These are phyloP conservation scores for Penicillium paxilli DNA, from an alignment of 495 filamentous ascomycete species.

Conservation along the genomic window DNA sequence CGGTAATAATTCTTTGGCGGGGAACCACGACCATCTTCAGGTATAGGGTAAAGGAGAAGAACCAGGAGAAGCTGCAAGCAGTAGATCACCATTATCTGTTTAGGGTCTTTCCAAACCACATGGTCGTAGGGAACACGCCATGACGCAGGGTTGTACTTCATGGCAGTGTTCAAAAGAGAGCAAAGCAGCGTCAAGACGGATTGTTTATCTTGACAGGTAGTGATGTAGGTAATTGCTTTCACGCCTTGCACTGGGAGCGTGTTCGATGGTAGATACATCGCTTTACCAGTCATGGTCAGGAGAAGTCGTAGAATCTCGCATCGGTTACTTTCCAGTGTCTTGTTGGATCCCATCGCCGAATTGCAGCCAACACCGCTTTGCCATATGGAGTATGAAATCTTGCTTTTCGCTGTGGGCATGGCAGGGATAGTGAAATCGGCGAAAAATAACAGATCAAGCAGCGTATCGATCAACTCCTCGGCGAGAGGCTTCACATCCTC, in stretches of 20 bases:
- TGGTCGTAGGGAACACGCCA: slow-evolving; percentile 97
- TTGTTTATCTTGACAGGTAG: slow-evolving; percentile 86
- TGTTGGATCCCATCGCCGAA: slow-evolving; percentile 80
- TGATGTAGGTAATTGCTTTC: slow-evolving; percentile 85
- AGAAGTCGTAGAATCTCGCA: slow-evolving; percentile 87
- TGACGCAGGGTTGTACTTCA: slow-evolving; percentile 94
- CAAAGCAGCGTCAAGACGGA: slow-evolving; percentile 85
- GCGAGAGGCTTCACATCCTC: slow-evolving; percentile 86
- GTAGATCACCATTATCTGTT: slow-evolving; percentile 87
- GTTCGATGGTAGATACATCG: slow-evolving; percentile 88
- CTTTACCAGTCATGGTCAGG: slow-evolving; percentile 81
- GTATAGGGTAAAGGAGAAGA: slow-evolving; percentile 86
- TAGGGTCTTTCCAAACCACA: slow-evolving; percentile 90
- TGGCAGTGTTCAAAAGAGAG: slow-evolving; percentile 92
- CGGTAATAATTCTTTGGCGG: slow-evolving; percentile 87
- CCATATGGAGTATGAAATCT: slow-evolving; percentile 94
- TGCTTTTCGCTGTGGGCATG: slow-evolving; percentile 64
- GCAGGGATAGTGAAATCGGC: slow-evolving; percentile 81
- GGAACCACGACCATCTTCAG: slow-evolving; percentile 62
- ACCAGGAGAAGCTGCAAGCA: slow-evolving; percentile 89
- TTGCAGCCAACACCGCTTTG: slow-evolving; percentile 97
- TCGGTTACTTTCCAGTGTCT: slow-evolving; percentile 87
- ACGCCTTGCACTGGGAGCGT: slow-evolving; percentile 82
- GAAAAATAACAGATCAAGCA: slow-evolving; percentile 90
- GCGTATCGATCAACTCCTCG: slow-evolving; percentile 89